Conservation (phyloP, 2,329 filamentous ascomycete genomes). For the Venturia nashicola region DNA sequence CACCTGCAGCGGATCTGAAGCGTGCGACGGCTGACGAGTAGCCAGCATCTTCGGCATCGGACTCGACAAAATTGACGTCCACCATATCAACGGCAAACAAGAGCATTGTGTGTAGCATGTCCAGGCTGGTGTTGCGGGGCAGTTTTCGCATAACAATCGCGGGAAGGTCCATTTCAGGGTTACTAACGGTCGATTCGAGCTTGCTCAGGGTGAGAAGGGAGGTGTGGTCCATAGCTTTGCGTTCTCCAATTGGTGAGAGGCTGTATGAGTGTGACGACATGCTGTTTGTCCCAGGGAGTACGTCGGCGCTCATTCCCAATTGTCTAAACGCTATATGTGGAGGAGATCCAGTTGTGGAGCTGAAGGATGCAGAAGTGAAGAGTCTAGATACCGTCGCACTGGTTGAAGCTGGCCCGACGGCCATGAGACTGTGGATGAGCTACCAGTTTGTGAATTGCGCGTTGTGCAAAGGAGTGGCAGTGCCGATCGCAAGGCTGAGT, state of each 20-base stretch:
- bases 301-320: slow-evolving; percentile 8
- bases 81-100: slow-evolving; percentile 53
- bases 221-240: slow-evolving; percentile 23
- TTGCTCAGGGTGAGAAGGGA: slow-evolving; percentile 25
- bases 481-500: neutral
- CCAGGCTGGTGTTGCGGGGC: slow-evolving; percentile 44
- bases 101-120: slow-evolving; percentile 49
- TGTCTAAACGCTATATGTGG: neutral
- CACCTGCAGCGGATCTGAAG: slow-evolving; percentile 44
- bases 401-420: neutral
- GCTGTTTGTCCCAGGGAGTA: slow-evolving; percentile 5
- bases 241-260: slow-evolving; percentile 29
- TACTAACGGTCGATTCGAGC: slow-evolving; percentile 17
- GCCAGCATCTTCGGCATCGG: slow-evolving; percentile 42
- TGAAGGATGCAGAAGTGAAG: neutral
- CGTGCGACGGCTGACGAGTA: slow-evolving; percentile 46
- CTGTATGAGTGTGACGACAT: slow-evolving; percentile 22
- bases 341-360: neutral
- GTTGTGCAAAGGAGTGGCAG: neutral
- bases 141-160: slow-evolving; percentile 47
- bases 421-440: neutral
- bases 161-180: slow-evolving; percentile 14
- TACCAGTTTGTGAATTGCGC: neutral
- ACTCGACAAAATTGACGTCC: slow-evolving; percentile 43
- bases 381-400: neutral